Evolutionary conservation across 306 rosid species (phyloP), one percentile per base, ranked within the genome.

Genomic region (Fragaria iinumae): DNA sequence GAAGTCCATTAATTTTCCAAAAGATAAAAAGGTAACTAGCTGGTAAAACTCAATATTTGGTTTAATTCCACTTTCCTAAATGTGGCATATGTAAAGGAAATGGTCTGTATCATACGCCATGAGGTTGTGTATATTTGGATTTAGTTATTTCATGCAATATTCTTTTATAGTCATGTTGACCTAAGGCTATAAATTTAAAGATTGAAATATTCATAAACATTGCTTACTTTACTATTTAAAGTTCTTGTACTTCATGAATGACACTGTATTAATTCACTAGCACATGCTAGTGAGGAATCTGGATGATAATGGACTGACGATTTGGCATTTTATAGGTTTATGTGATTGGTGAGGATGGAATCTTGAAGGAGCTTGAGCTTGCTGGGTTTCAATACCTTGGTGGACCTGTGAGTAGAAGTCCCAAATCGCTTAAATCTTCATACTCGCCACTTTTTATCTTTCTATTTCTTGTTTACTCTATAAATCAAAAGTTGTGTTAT

Each of bases 311-410:
- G 41, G 75, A 70, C 87, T 84, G 74, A 79, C 79, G 67, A 39
- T 65, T 57, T 49, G 74, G 69, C 60, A 68, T 80, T 80, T 83
- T 80, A 78, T 77, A 95, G 99, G 91, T 95, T 70, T 95, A 95
- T 70, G 98, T 95, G 85, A 92, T 95, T 75, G 99, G 99, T 55
- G 99, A 95, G 86, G 99, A 95, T 20, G 99, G 99, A 50, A 92
- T 95, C 86, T 85, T 92, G 91, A 95, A 95, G 86, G 99, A 92
- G 88, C 98, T 95, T 73, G 97, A 95, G 82, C 97, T 92, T 62
- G 99, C 99, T 74, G 99, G 99, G 85, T 88, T 79, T 88, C 91
- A 88, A 72, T 91, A 92, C 81, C 87, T 95, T 81, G 99, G 99
- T 80, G 99, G 99, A 47, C 99, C 98, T 11, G 99, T 95, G 90